These are phyloP conservation scores for Mollisia scopiformis DNA, from an alignment of 2,329 filamentous ascomycete species.

Conservation along the genomic window DNA sequence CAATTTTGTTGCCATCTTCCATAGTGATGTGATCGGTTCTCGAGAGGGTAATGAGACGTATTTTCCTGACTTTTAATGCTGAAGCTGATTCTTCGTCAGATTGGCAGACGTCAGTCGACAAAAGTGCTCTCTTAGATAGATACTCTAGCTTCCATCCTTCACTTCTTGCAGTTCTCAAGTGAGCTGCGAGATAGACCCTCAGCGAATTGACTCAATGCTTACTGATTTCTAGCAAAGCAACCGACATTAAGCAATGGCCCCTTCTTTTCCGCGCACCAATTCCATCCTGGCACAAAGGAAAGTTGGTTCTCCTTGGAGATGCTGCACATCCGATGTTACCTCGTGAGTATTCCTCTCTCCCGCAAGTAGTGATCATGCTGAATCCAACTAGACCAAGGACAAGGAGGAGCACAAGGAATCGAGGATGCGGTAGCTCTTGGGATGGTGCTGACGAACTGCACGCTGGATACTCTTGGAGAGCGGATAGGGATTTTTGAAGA, in stretches of 20 bases:
- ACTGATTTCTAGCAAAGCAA: conserved; percentile 48
- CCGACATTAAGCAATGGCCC: conserved; percentile 35
- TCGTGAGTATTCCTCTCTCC: too few relatives aligned
- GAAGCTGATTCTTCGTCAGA: conserved; percentile 5
- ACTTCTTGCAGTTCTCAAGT: conserved; percentile 44
- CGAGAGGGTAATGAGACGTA: conserved; percentile 10
- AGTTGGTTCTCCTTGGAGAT: conserved; percentile 63
- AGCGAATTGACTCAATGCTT: conserved; percentile 40
- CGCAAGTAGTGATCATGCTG: too few relatives aligned
- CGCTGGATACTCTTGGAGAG: conserved; percentile 48
- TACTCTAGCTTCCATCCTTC: conserved; percentile 47
- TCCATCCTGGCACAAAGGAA: conserved; percentile 52
- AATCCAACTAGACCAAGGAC: conserved; percentile 54
- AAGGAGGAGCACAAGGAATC: conserved; percentile 66
- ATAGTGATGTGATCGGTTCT: conserved; percentile 42
- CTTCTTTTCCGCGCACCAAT: conserved; percentile 54
- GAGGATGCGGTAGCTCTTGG: conserved; percentile 66
- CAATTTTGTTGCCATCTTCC: conserved; percentile 56
- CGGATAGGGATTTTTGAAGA: conserved; percentile 61
- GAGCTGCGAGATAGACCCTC: conserved; percentile 37
- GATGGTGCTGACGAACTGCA: conserved; percentile 51
- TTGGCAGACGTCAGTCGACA: conserved; percentile 43
- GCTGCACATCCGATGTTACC: conserved; percentile 71
- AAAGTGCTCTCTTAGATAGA: conserved; percentile 41
- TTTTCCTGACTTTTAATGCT: not conserved